Evolutionary conservation across 805 yeast genomes (phyloP), one percentile per base, ranked within the genome.

Genomic region (Wickerhamomyces strasburgensis): DNA sequence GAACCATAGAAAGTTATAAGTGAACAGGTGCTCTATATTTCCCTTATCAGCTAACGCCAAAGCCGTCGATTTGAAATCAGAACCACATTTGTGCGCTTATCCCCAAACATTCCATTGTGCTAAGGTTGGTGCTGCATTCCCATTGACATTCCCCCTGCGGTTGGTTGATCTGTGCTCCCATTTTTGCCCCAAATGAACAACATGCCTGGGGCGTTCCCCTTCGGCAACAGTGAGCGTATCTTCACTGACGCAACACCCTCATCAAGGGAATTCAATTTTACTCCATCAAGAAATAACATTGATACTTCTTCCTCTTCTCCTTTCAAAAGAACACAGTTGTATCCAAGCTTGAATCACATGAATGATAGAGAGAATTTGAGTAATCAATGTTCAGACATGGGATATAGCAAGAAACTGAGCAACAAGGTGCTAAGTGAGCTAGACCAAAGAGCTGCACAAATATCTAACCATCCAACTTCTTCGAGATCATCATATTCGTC

Each of bases 401-500:
- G 64, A 4, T 61, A 54, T 27, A 58, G 65, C 17, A 57, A 54
- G 39, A 52, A 52, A 33, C 41, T 62, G 29, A 62, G 65, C 14
- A 51, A 46, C 16, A 59, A 57, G 14, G 65, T 62, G 2, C 42
- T 62, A 5, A 38, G 50, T 27, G 67, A 62, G 42, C 38, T 62
- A 29, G 64, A 62, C 35, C 46, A 51, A 32, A 47, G 67, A 36
- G 64, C 66, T 7, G 49, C 48, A 23, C 40, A 23, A 29, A 54
- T 47, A 27, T 38, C 43, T 29, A 43, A 41, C 31, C 17, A 27
- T 17, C 14, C 14, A 39, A 24, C 29, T 26, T 29, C 45, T 29
- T 37, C 44, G 37, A 32, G 40, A 25, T 21, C 25, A 7, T 8
- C 40, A 39, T 27, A 11, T 29, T 5, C 31, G 27, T 36, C 32